Evolutionary conservation across 2,329 filamentous ascomycete genomes (phyloP).

Genomic region (Cadophora malorum): DNA sequence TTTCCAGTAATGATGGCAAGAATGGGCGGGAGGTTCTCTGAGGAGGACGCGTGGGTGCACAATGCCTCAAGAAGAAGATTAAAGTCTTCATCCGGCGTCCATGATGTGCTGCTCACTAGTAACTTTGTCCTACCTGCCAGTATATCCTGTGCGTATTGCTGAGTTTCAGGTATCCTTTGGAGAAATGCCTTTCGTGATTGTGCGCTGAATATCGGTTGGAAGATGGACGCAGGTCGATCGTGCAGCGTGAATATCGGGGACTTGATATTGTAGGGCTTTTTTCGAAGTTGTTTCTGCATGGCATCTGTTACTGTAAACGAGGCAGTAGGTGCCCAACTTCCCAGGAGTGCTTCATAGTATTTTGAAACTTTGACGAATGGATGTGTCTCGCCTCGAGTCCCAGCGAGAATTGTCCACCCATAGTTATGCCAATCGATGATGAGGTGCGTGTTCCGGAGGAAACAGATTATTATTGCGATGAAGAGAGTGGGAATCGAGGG

Average conservation of each 20-base stretch:
- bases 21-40: slow-evolving; percentile 60
- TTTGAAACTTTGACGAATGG: slow-evolving; percentile 80
- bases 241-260: slow-evolving; percentile 76
- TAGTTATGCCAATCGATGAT: slow-evolving; percentile 99
- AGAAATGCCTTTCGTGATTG: slow-evolving; percentile 65
- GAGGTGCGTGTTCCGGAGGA: slow-evolving; percentile 79
- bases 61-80: slow-evolving; percentile 84
- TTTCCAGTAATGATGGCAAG: slow-evolving; percentile 94
- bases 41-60: slow-evolving; percentile 69
- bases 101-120: slow-evolving; percentile 92
- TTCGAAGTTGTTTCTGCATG: slow-evolving; percentile 77
- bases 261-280: slow-evolving; percentile 67
- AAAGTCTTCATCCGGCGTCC: slow-evolving; percentile 98
- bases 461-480: slow-evolving; percentile 74
- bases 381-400: slow-evolving; percentile 63
- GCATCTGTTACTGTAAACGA: slow-evolving; percentile 90
- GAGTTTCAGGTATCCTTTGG: slow-evolving; percentile 67
- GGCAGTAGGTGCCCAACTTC: slow-evolving; percentile 67
- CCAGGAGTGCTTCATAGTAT: slow-evolving; percentile 77
- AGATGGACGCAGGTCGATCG: slow-evolving; percentile 84
- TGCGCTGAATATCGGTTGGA: slow-evolving; percentile 68
- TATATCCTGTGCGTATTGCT: slow-evolving; percentile 63
- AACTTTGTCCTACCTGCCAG: slow-evolving; percentile 66
- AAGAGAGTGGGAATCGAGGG: slow-evolving; percentile 91
- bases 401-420: slow-evolving; percentile 87